Evolutionary conservation across 352 stramenopile genomes (phyloP).

Genomic region (Globisporangium spiculum): DNA sequence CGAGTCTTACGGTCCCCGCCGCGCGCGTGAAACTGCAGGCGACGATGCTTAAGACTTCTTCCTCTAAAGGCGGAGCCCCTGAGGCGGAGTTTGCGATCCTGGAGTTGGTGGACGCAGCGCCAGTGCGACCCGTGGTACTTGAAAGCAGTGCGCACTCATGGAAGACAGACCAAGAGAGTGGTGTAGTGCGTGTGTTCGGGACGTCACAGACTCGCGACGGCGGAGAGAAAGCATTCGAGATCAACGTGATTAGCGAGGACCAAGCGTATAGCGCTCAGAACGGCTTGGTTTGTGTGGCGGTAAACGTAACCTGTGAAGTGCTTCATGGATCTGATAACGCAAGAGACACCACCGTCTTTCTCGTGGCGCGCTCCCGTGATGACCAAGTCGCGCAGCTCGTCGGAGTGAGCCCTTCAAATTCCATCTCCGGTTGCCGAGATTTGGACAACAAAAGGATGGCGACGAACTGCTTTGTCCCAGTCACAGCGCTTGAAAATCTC

Average conservation of each 20-base stretch:
- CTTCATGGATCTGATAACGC: neutral
- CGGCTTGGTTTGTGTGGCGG: neutral
- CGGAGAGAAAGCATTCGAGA: too few relatives aligned
- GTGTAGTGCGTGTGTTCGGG: neutral
- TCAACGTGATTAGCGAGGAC: neutral
- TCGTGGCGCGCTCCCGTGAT: neutral
- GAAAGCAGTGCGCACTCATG: neutral
- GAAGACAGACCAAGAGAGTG: too few relatives aligned
- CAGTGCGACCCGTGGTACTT: neutral
- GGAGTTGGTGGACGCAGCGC: neutral
- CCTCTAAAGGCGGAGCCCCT: neutral
- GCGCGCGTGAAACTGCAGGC: neutral
- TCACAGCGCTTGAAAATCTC: neutral
- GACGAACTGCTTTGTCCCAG: neutral
- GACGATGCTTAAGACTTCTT: neutral
- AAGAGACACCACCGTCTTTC: neutral
- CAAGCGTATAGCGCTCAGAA: neutral
- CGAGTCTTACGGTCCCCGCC: neutral
- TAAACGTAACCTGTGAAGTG: neutral
- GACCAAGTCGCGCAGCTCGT: neutral
- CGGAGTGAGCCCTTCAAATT: neutral
- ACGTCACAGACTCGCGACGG: neutral
- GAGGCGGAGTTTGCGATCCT: neutral
- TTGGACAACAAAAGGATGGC: neutral
- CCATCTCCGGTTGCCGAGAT: neutral